Conservation (phyloP, 192 early-diverging fungal genomes). For the Backusella psychrophila region DNA sequence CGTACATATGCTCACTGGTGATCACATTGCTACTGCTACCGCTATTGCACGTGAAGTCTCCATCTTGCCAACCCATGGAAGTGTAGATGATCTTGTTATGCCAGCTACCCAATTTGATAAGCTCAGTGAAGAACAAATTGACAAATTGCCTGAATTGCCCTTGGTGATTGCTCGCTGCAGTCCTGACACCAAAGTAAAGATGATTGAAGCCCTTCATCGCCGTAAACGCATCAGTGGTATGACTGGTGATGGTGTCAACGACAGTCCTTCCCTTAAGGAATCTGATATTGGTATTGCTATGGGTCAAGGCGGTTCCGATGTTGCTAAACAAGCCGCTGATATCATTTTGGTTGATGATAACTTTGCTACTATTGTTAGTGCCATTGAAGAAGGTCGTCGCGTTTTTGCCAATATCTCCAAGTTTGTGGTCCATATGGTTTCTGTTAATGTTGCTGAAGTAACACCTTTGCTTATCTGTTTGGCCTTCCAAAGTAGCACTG, state of each 20-base stretch:
- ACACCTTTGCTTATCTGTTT: conserved; percentile 71
- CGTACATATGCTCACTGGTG: conserved; percentile 96
- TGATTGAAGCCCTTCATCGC: conserved; percentile 89
- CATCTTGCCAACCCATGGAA: conserved; percentile 63
- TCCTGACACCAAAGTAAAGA: conserved; percentile 97
- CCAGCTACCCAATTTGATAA: conserved; percentile 84
- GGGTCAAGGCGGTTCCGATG: conserved; percentile 91
- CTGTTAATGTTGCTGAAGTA: conserved; percentile 76
- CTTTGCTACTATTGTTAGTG: conserved; percentile 80
- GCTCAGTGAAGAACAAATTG: conserved; percentile 78
- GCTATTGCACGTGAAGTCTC: conserved; percentile 90
- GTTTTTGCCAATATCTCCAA: conserved; percentile 78
- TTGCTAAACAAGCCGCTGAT: conserved; percentile 89
- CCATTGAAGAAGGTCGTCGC: conserved; percentile 79
- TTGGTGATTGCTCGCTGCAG: conserved; percentile 90
- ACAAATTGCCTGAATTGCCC: conserved; percentile 72
- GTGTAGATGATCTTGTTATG: conserved; percentile 64
- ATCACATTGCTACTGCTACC: conserved; percentile 87
- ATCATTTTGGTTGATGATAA: conserved; percentile 86
- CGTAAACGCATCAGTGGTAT: conserved; percentile 72
- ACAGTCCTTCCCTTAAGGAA: conserved; percentile 75
- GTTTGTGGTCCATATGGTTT: conserved; percentile 68
- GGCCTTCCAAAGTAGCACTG: conserved; percentile 58
- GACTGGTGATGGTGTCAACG: conserved; percentile 88
- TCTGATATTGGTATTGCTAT: conserved; percentile 85